Percentiles rank a stretch among this genome's conserved stretches.
Conservation (phyloP, 495 filamentous ascomycete species). For the Xylaria castorea region DNA sequence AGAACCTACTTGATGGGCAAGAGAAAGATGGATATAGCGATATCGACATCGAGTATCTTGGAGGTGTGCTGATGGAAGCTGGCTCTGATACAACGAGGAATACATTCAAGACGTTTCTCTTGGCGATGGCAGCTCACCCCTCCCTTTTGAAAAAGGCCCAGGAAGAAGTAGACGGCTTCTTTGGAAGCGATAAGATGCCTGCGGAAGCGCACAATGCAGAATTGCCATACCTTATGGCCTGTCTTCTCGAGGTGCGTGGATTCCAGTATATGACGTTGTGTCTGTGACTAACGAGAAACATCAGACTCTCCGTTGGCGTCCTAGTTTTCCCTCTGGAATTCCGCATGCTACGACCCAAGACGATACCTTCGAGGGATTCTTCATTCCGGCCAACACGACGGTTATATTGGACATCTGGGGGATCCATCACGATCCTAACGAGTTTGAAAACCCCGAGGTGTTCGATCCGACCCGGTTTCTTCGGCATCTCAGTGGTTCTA, state of each 20-base stretch:
- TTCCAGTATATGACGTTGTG: not conserved
- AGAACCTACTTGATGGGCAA: slow-evolving; percentile 1
- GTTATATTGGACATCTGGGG: slow-evolving; percentile 40
- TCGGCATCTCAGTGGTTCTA: slow-evolving; percentile 23
- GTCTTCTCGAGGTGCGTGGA: slow-evolving; percentile 20
- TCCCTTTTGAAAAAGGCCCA: slow-evolving; percentile 41
- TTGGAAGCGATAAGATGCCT: slow-evolving; percentile 44
- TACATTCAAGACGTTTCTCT: slow-evolving; percentile 48
- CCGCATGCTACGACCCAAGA: slow-evolving; percentile 41
- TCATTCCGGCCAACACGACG: slow-evolving; percentile 43
- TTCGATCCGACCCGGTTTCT: slow-evolving; percentile 44
- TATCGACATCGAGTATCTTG: slow-evolving; percentile 32
- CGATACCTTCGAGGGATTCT: slow-evolving; percentile 43
- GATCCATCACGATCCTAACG: slow-evolving; percentile 37
- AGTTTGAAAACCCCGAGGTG: slow-evolving; percentile 41
- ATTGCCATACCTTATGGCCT: slow-evolving; percentile 24
- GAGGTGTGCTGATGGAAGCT: slow-evolving; percentile 45
- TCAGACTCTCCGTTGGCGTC: slow-evolving; percentile 47
- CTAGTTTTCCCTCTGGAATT: slow-evolving; percentile 36
- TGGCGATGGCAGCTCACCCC: slow-evolving; percentile 52
- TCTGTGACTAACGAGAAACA: slow-evolving; percentile 1
- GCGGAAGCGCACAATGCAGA: slow-evolving; percentile 14
- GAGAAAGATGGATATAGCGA: slow-evolving; percentile 33
- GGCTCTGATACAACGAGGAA: slow-evolving; percentile 54
- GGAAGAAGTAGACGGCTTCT: slow-evolving; percentile 36